Conservation (phyloP, 805 yeast genomes). For the Metschnikowia santaceciliae region DNA sequence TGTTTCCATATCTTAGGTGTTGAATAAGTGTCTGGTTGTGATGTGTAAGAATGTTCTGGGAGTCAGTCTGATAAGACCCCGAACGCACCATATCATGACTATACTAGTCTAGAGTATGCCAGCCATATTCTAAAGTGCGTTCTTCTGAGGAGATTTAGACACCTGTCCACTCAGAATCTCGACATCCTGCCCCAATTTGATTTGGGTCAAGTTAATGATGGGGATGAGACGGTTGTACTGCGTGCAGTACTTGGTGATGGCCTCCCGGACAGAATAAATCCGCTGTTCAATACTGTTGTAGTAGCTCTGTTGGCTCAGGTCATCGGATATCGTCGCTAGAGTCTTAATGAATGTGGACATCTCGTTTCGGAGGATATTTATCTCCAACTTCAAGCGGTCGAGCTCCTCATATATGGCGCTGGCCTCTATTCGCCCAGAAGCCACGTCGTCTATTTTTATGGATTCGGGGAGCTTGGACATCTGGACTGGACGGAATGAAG, state of each 20-base stretch:
- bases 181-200: slow-evolving; percentile 47
- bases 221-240: slow-evolving; percentile 47
- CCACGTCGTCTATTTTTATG: slow-evolving; percentile 38
- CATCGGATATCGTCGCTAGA: slow-evolving; percentile 30
- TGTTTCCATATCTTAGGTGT: too few relatives aligned
- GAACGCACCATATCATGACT: too few relatives aligned
- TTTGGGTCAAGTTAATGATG: slow-evolving; percentile 47
- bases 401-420: slow-evolving; percentile 41
- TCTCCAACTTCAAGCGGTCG: slow-evolving; percentile 40
- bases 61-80: too few relatives aligned
- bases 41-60: too few relatives aligned
- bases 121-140: neutral
- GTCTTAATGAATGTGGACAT: slow-evolving; percentile 37
- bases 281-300: slow-evolving; percentile 33
- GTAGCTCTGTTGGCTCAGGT: slow-evolving; percentile 34
- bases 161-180: slow-evolving; percentile 28
- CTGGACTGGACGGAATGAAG: neutral
- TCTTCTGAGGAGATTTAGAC: neutral
- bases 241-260: slow-evolving; percentile 40
- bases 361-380: slow-evolving; percentile 39
- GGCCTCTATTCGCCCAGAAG: slow-evolving; percentile 40
- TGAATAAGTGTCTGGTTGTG: too few relatives aligned
- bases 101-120: too few relatives aligned
- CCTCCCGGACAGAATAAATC: slow-evolving; percentile 34
- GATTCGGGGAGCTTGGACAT: slow-evolving; percentile 9